These are phyloP conservation scores for Chlorociboria aeruginascens DNA, from an alignment of 495 filamentous ascomycete genomes.

Conservation along the genomic window DNA sequence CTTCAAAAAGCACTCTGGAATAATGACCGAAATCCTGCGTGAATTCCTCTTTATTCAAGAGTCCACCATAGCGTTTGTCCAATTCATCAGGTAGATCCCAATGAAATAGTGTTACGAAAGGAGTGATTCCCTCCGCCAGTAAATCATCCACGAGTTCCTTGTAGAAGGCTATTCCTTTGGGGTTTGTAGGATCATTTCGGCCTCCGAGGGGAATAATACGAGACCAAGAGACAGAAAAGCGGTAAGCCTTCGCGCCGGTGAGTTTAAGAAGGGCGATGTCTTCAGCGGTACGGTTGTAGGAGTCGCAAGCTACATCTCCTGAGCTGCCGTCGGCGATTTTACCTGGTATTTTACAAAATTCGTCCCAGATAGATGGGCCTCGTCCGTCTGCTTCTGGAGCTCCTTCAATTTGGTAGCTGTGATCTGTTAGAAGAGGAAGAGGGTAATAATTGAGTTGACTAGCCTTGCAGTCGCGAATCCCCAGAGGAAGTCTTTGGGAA, in stretches of 20 bases:
- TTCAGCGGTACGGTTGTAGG: constrained; percentile 59
- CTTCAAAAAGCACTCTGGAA: constrained; percentile 43
- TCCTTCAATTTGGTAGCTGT: constrained; percentile 68
- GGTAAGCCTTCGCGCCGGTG: constrained; percentile 51
- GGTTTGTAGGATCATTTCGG: constrained; percentile 49
- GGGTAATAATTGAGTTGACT: constrained; percentile 15
- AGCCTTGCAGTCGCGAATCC: constrained; percentile 71
- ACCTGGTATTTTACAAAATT: constrained; percentile 58
- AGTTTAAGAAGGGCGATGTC: constrained; percentile 62
- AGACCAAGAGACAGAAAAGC: constrained; percentile 67
- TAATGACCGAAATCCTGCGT: constrained; percentile 49
- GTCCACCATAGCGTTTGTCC: constrained; percentile 50
- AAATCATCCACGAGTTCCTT: constrained; percentile 49
- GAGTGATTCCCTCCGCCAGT: constrained; percentile 43
- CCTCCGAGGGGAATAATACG: constrained; percentile 58
- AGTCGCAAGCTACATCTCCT: constrained; percentile 63
- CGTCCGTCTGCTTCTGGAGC: constrained; percentile 54
- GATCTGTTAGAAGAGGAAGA: background rate
- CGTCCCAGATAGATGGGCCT: constrained; percentile 67
- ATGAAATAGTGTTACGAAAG: constrained; percentile 53
- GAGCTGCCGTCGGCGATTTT: constrained; percentile 62
- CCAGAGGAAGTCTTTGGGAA: constrained; percentile 70
- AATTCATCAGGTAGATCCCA: constrained; percentile 50
- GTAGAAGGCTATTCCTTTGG: constrained; percentile 46
- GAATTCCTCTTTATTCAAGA: constrained; percentile 47